phyloP scores from a whole-genome alignment of 2,329 filamentous ascomycete species.

The Setomelanomma holmii region DNA sequence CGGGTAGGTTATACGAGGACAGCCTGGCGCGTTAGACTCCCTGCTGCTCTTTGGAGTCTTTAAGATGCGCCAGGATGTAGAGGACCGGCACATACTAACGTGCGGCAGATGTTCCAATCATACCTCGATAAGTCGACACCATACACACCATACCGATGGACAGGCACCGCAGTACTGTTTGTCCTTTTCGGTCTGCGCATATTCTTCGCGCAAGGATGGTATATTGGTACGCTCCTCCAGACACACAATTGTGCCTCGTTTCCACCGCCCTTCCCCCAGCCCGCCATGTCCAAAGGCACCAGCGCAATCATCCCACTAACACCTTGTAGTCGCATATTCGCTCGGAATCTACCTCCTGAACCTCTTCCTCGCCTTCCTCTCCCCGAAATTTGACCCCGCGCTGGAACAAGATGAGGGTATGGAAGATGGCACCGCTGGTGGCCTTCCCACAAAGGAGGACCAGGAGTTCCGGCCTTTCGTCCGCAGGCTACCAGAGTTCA shows the following conservation, averaged over 20 bases:
- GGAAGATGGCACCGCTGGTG: conserved; percentile 82
- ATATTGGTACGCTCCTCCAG: conserved; percentile 74
- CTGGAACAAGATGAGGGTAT: conserved; percentile 95
- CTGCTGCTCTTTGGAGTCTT: neutral
- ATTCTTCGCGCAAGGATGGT: conserved; percentile 94
- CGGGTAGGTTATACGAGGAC: conserved; percentile 62
- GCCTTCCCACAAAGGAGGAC: conserved; percentile 91
- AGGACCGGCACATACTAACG: conserved; percentile 20
- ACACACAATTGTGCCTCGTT: neutral
- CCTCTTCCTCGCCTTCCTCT: conserved; percentile 97
- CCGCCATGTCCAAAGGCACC: neutral
- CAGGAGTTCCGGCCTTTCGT: conserved; percentile 99
- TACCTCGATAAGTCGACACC: conserved; percentile 94
- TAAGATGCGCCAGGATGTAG: neutral
- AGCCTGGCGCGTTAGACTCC: conserved; percentile 15
- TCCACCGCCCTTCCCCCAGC: neutral
- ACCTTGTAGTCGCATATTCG: conserved; percentile 82
- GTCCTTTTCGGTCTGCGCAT: conserved; percentile 87
- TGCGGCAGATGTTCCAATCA: conserved; percentile 82
- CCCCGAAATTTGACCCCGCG: conserved; percentile 98
- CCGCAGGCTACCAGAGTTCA: conserved; percentile 94
- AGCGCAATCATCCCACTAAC: conserved; percentile 6
- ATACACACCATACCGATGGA: conserved; percentile 87
- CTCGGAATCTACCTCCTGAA: conserved; percentile 99
- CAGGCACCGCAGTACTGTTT: conserved; percentile 78